A percentile compares a stretch with the other conserved stretches of the same genome.
These are phyloP conservation scores for Aschersonia sp. DNA, from an alignment of 2,329 filamentous ascomycete species.

Conservation along the genomic window DNA sequence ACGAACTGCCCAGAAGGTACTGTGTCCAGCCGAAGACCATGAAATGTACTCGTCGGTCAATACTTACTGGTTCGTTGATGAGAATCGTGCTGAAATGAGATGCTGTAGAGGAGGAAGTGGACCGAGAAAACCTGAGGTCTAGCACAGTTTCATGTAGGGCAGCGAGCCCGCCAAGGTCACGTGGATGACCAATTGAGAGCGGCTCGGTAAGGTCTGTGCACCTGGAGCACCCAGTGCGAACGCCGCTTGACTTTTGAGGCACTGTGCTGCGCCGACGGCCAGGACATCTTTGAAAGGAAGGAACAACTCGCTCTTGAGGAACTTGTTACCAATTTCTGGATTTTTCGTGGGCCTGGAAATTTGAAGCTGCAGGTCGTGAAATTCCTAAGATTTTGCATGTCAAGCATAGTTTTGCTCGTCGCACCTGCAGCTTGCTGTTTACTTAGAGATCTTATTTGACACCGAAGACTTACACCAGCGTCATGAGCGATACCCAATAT, in stretches of 20 bases:
- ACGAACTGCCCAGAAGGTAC: no score
- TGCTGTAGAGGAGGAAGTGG: constrained; percentile 16
- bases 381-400: no score
- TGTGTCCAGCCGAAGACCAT: no score
- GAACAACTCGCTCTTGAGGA: not conserved
- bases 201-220: not conserved
- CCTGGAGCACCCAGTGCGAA: not conserved
- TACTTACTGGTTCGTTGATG: constrained; percentile 28
- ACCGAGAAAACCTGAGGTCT: constrained; percentile 14
- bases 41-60: not conserved
- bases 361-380: no score
- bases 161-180: constrained; percentile 20
- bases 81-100: constrained; percentile 30
- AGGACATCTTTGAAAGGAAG: not conserved
- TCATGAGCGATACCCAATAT: not conserved
- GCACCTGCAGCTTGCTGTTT: no score
- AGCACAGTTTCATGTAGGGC: constrained; percentile 19
- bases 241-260: not conserved
- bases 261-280: not conserved
- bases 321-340: no score
- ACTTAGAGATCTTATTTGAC: no score
- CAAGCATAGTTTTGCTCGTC: no score
- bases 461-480: not conserved
- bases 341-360: no score
- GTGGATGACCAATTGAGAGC: constrained; percentile 9